Conservation (phyloP, 371 early-diverging fungal genomes). For the Nematocida ausubeli region DNA sequence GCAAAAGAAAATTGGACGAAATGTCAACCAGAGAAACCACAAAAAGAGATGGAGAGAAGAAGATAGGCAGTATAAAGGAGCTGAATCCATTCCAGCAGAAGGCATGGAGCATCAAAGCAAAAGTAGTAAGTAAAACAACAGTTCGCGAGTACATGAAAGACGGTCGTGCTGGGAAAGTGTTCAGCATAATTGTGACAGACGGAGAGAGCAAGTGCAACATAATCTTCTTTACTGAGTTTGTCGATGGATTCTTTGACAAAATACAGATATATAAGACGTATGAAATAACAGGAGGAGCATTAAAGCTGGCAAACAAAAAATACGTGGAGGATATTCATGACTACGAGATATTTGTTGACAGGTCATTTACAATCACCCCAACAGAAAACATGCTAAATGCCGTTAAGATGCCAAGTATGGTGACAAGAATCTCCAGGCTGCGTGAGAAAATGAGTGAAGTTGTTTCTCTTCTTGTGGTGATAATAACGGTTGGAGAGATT, state of each 20-base stretch:
- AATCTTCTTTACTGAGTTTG: constrained; percentile 78
- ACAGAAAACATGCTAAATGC: constrained; percentile 71
- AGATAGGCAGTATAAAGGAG: constrained; percentile 51
- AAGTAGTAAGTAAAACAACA: constrained; percentile 61
- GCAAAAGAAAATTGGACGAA: constrained; percentile 15
- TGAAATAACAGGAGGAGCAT: constrained; percentile 75
- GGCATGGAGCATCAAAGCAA: constrained; percentile 59
- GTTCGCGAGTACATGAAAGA: constrained; percentile 58
- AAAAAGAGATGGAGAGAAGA: constrained; percentile 32
- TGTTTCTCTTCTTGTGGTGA: constrained; percentile 77
- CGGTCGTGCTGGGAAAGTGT: constrained; percentile 75
- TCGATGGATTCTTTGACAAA: constrained; percentile 72
- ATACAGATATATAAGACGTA: constrained; percentile 77
- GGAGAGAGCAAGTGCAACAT: constrained; percentile 82
- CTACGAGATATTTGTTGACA: constrained; percentile 81
- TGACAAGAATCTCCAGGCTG: constrained; percentile 72
- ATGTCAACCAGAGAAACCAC: background rate
- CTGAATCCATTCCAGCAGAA: constrained; percentile 62
- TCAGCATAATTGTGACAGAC: constrained; percentile 79
- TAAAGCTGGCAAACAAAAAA: constrained; percentile 79
- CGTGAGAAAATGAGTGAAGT: constrained; percentile 71
- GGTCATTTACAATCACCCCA: constrained; percentile 70
- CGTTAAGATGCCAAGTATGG: constrained; percentile 70
- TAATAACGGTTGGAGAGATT: constrained; percentile 71
- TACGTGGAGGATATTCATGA: constrained; percentile 71